Evolutionary conservation across 352 stramenopile genomes (phyloP), one percentile per base, ranked within the genome.

Genomic region (Pythium inflatum): DNA sequence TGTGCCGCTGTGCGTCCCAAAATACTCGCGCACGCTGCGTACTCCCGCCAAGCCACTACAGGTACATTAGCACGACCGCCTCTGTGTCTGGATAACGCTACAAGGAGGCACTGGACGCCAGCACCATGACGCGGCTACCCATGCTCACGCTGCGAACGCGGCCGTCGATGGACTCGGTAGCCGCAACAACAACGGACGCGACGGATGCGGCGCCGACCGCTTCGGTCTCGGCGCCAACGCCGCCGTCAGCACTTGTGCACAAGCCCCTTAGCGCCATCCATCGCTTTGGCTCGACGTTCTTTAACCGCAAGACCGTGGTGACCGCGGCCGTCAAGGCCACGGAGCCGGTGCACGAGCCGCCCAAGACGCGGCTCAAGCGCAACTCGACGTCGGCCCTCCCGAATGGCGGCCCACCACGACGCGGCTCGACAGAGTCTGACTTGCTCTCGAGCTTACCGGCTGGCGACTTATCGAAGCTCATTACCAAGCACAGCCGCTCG

Each of bases 261-360:
- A 68, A 68, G 38, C 61, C 61, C 7, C 50, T 60, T 5, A 68
- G 61, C 43, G 61, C 45, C 22, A 59, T 68, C 36, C 56, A 49
- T 20, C 61, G 61, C 8, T 62, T 68, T 34, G 61, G 61, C 12
- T 56, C 61, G 49, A 62, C 61, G 20, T 62, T 68, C 20, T 68
- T 68, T 30, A 61, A 68, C 24, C 49, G 61, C 38, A 68, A 68
- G 45, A 62, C 50, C 18, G 54, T 68, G 28, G 50, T 24, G 24
- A 30, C 48, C 25, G 43, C 34, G 36, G 45, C 30, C 25, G 43
- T 20, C 18, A 59, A 40, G 11, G 20, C 28, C n/a, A 11, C 41
- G 50, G 27, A 54, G 36, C 30, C 33, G 31, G 28, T 11, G 28
- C 18, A 25, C n/a, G n/a, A n/a, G n/a, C n/a, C n/a, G 5, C 20